Percentiles rank a stretch among this genome's conserved stretches.
Evolutionary conservation across 768 basidiomycete species (phyloP).

Genomic region (Hericium erinaceus): DNA sequence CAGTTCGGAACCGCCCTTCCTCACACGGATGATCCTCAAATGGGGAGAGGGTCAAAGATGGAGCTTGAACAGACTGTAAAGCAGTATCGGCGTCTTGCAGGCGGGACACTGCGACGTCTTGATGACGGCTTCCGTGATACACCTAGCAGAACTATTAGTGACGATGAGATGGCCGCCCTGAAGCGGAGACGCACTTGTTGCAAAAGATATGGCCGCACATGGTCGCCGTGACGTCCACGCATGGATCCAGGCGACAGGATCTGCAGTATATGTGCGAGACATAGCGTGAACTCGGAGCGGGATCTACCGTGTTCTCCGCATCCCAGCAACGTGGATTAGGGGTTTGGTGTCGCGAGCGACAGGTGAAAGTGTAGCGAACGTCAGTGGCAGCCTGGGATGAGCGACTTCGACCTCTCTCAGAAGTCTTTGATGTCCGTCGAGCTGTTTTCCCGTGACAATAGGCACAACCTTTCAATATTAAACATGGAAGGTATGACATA

Average conservation of each 20-base stretch:
- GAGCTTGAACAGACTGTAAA: neutral
- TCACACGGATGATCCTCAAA: too few species aligned
- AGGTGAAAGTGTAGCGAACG: too few species aligned
- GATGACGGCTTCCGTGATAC: neutral
- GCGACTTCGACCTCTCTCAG: too few species aligned
- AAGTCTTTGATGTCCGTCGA: too few species aligned
- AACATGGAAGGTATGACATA: too few species aligned
- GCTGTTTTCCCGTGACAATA: too few species aligned
- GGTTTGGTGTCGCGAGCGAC: too few species aligned
- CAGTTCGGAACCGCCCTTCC: too few species aligned
- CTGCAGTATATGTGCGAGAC: neutral
- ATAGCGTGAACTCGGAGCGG: neutral
- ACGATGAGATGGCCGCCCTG: neutral
- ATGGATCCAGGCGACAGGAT: neutral
- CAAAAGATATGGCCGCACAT: neutral
- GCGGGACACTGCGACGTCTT: neutral
- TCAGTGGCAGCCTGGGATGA: too few species aligned
- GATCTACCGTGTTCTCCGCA: too few species aligned
- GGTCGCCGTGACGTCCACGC: neutral
- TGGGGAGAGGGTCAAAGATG: neutral
- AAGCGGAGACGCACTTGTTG: neutral
- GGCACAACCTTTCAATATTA: too few species aligned
- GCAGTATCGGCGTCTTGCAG: neutral
- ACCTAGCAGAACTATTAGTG: neutral
- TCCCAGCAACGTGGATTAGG: too few species aligned